phyloP scores from a whole-genome alignment of 2,329 filamentous ascomycete species.

The Cercospora sp. region DNA sequence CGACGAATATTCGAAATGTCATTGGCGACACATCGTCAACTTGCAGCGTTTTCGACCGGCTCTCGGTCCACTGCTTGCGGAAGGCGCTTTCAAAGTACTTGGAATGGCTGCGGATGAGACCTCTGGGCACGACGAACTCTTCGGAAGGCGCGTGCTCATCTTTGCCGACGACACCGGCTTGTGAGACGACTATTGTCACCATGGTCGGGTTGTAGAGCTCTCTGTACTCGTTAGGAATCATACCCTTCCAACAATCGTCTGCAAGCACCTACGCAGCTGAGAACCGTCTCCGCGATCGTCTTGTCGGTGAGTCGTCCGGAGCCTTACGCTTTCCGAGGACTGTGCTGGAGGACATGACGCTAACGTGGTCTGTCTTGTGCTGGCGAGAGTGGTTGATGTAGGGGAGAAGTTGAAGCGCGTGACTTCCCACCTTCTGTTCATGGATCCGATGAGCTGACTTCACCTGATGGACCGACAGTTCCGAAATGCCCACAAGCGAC shows the following conservation, averaged over 20 bases:
- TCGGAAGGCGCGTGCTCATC: background rate
- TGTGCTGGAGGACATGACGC: background rate
- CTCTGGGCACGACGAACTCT: constrained; percentile 12
- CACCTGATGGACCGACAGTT: background rate
- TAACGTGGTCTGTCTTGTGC: background rate
- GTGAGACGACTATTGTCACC: constrained; percentile 4
- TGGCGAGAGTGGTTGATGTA: background rate
- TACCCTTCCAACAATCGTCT: no score
- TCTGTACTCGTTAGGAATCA: background rate
- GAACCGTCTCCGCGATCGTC: background rate
- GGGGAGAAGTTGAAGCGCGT: background rate
- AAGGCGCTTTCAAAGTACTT: constrained; percentile 21
- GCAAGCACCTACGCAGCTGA: background rate
- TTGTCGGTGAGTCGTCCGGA: background rate
- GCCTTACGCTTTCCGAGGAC: background rate
- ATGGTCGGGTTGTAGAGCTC: constrained; percentile 6
- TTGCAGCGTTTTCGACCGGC: background rate
- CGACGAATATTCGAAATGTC: constrained; percentile 19
- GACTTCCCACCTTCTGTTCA: background rate
- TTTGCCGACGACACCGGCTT: background rate
- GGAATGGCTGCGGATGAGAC: constrained; percentile 15
- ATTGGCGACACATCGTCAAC: constrained; percentile 13
- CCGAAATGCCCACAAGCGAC: background rate
- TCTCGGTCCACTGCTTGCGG: constrained; percentile 11
- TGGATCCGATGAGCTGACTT: background rate